phyloP scores from a whole-genome alignment of 1,284 basidiomycete species.

The Pseudozyma hubeiensis region DNA sequence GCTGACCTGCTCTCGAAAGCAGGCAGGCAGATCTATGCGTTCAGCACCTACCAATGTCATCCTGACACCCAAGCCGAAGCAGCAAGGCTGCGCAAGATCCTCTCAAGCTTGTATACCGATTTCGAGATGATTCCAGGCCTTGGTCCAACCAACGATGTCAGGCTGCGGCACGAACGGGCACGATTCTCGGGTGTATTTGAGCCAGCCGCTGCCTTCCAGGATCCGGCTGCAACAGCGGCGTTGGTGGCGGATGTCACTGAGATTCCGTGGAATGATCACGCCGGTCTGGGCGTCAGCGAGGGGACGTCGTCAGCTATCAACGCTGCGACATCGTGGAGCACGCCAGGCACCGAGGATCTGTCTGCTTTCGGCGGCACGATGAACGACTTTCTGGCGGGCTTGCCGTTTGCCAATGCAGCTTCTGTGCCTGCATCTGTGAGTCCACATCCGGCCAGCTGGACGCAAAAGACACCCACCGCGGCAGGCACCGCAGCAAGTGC shows the following conservation, averaged over 20 bases:
- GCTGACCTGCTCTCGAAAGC: constrained; percentile 39
- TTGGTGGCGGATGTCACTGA: constrained; percentile 18
- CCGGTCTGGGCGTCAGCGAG: background rate
- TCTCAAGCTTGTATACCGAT: constrained; percentile 24
- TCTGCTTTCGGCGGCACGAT: constrained; percentile 18
- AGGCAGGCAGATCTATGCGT: constrained; percentile 36
- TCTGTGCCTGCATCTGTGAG: constrained; percentile 9
- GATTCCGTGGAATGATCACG: constrained; percentile 19
- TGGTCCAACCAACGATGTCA: constrained; percentile 29
- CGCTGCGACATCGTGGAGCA: constrained; percentile 24
- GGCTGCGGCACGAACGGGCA: constrained; percentile 22
- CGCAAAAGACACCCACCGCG: constrained; percentile 27
- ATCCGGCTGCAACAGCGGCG: constrained; percentile 3
- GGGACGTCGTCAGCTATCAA: constrained; percentile 1
- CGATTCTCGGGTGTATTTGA: constrained; percentile 37
- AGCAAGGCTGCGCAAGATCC: constrained; percentile 22
- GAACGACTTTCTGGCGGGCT: constrained; percentile 28
- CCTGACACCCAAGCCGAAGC: constrained; percentile 38
- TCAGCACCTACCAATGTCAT: constrained; percentile 39
- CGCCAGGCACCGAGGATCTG: constrained; percentile 27
- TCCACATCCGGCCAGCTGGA: constrained; percentile 17
- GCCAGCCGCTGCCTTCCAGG: constrained; percentile 18
- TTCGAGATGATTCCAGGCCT: constrained; percentile 44
- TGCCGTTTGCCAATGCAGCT: constrained; percentile 30
- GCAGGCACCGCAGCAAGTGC: constrained; percentile 7